phyloP scores from a whole-genome alignment of 768 basidiomycete species.

The Myochromella boudieri region DNA sequence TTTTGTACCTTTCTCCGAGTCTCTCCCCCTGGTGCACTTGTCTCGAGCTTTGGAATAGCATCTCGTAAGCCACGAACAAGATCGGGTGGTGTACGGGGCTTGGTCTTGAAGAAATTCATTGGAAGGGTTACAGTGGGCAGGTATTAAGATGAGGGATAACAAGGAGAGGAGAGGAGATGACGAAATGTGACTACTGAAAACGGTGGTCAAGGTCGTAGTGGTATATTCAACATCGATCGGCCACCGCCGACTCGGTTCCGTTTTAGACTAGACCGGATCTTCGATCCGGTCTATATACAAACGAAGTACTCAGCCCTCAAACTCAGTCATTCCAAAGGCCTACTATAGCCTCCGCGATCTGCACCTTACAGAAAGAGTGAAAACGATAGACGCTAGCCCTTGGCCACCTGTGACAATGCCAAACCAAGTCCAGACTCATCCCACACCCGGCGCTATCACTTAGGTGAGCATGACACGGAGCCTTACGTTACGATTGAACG shows the following conservation, averaged over 20 bases:
- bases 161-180: conserved; percentile 3
- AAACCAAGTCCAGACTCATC: no score
- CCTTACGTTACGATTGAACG: no score
- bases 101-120: conserved; percentile 98
- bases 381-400: no score
- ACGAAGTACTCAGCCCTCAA: no score
- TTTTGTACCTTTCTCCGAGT: conserved; percentile 71
- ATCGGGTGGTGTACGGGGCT: conserved; percentile 84
- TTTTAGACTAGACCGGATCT: no score
- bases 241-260: conserved; percentile 2
- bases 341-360: no score
- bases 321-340: no score
- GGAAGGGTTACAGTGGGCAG: conserved; percentile 4
- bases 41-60: conserved; percentile 74
- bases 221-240: conserved; percentile 8
- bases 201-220: conserved; percentile 14
- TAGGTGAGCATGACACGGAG: no score
- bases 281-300: no score
- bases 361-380: no score
- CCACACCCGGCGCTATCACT: no score
- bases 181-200: conserved; percentile 14
- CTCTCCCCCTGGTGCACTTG: conserved; percentile 72
- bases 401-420: no score
- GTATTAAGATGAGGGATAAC: background rate
- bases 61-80: conserved; percentile 82